Percentiles rank a stretch among this genome's conserved stretches.
These are phyloP conservation scores for Sinapis alba DNA, from an alignment of 441 rosid genomes.

Conservation along the genomic window DNA sequence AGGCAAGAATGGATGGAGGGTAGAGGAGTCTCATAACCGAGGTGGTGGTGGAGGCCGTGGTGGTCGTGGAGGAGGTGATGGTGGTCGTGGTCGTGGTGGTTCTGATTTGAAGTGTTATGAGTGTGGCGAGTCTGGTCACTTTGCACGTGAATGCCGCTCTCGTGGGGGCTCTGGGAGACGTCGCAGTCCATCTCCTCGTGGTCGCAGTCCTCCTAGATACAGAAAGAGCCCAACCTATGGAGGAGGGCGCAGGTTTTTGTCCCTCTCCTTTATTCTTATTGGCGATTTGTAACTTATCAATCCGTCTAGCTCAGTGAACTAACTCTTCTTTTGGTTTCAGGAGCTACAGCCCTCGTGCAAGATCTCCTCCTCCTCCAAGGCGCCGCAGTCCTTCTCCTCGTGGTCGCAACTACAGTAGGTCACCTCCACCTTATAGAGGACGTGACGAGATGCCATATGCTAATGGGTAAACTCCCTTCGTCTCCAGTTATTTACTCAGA, in stretches of 20 bases:
- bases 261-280: not conserved
- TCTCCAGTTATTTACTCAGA: not conserved
- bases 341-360: constrained; percentile 72
- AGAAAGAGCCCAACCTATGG: constrained; percentile 78
- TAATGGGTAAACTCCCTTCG: constrained; percentile 50
- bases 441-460: constrained; percentile 63
- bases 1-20: constrained; percentile 85
- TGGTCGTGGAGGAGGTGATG: constrained; percentile 52
- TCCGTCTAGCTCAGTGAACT: not conserved
- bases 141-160: constrained; percentile 75
- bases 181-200: constrained; percentile 42
- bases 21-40: constrained; percentile 70
- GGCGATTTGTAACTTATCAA: not conserved
- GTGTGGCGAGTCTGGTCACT: constrained; percentile 85
- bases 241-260: constrained; percentile 54
- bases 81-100: constrained; percentile 74
- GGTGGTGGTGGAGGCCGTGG: constrained; percentile 61
- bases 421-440: constrained; percentile 58
- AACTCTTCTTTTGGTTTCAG: constrained; percentile 32
- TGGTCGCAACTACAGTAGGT: constrained; percentile 67
- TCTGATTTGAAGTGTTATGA: constrained; percentile 81
- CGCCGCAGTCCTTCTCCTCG: constrained; percentile 71
- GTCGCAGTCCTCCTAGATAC: constrained; percentile 58
- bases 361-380: constrained; percentile 56
- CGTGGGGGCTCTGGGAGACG: constrained; percentile 67